Base-by-base conservation (phyloP, 1,139 yeast species). In the Kodamaea anthophila region DNA sequence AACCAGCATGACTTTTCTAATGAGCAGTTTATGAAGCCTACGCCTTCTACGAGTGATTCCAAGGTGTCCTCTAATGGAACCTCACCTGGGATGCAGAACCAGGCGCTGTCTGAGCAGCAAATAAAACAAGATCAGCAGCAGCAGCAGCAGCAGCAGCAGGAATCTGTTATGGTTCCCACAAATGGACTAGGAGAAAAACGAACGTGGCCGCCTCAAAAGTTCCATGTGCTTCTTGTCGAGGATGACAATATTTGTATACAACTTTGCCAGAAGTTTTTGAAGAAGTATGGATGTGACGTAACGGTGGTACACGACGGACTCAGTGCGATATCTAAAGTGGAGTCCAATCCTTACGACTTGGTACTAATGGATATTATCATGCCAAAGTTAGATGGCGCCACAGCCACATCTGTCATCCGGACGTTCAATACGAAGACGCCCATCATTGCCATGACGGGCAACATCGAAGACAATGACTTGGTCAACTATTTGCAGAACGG, bases 351-450 rank as follows among this genome's bases (percentile, higher is more conserved):
- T 44, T 87, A 81, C 49, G 95, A 87, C 52, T 60, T 87, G 36
- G 94, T 88, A 1, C 60, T 88, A 31, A 86, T 88, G 94, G 96
- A 87, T 56, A 85, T 84, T 31, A 94, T 88, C 14, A 83, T 88
- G 91, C 96, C 96, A 2, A 84, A 84, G 50, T 61, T 88, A 33
- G 96, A 88, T 53, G 97, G 97, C 27, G 94, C 95, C 5, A 80
- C 94, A 2, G 95, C 96, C 2, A 81, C 96, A 2, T 78, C 86
- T 29, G 77, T 86, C 24, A 86, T 88, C 35, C 67, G 96, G 41
- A 76, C 82, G 12, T 84, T 84, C 51, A 94, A 86, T 50, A 76
- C 77, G 14, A 72, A 70, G 35, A 85, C 95, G 0, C 96, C 96
- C 5, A 84, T 88, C 39, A 82, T 87, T 40, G 94, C 95, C 25